Conservation (phyloP, 495 filamentous ascomycete species). For the Tuber microsphaerosporum region DNA sequence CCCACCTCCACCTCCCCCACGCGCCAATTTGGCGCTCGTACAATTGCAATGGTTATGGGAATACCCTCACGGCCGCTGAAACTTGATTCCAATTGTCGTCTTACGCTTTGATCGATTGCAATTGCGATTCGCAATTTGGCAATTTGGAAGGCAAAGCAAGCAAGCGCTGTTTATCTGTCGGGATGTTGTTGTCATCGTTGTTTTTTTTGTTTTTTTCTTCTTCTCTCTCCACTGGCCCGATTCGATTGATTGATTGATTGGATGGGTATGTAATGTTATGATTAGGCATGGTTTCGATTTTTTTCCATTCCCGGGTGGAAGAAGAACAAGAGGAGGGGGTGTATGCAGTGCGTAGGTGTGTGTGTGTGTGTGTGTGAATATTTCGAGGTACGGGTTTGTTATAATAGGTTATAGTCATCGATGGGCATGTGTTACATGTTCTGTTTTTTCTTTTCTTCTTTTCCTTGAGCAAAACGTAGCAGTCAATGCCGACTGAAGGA, state of each 20-base stretch:
- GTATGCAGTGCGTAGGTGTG: not conserved
- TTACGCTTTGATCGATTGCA: conserved; percentile 1
- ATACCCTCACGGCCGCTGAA: not conserved
- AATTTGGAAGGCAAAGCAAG: not conserved
- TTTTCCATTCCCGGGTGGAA: not conserved
- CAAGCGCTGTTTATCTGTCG: conserved; percentile 8
- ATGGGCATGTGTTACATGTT: conserved; percentile 5
- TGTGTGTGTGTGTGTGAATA: not conserved
- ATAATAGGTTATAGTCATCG: conserved; percentile 20
- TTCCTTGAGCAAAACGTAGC: conserved; percentile 18
- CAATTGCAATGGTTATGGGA: not conserved
- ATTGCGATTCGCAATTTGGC: conserved; percentile 2
- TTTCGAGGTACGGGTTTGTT: not conserved
- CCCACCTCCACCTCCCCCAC: not conserved
- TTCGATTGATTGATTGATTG: conserved; percentile 15
- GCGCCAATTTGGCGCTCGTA: not conserved
- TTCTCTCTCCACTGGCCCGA: conserved; percentile 7
- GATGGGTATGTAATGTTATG: conserved; percentile 13
- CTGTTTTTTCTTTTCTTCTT: not conserved
- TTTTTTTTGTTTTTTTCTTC: conserved; percentile 16
- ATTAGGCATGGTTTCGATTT: not conserved
- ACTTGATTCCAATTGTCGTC: conserved; percentile 4
- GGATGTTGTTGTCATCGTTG: conserved; percentile 18
- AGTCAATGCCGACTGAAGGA: conserved; percentile 28
- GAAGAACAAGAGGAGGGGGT: not conserved